Evolutionary conservation across 305 asterid genomes (phyloP).

Genomic region (Ilex paraguariensis): DNA sequence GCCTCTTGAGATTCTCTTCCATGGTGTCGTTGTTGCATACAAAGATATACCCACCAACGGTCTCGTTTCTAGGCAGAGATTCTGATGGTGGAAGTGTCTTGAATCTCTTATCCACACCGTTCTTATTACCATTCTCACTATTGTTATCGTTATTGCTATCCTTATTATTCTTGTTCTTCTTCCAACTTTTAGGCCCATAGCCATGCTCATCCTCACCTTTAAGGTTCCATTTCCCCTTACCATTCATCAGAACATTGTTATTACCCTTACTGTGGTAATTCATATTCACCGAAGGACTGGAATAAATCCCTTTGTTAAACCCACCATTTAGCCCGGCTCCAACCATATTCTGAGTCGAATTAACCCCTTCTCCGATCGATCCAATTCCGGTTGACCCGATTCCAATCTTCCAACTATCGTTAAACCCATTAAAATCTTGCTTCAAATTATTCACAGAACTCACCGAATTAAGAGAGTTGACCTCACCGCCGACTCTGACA

Average conservation of each 20-base stretch:
- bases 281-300: slow-evolving; percentile 38
- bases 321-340: slow-evolving; percentile 71
- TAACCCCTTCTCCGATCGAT: not conserved
- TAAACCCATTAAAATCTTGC: slow-evolving; percentile 47
- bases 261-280: slow-evolving; percentile 47
- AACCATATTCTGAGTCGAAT: not conserved
- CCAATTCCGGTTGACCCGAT: not conserved
- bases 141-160: slow-evolving; percentile 24
- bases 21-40: slow-evolving; percentile 98
- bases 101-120: slow-evolving; percentile 76
- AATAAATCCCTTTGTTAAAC: slow-evolving; percentile 73
- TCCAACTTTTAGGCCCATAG: slow-evolving; percentile 48
- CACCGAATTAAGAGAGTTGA: slow-evolving; percentile 9
- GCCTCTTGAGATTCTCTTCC: slow-evolving; percentile 93
- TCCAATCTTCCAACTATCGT: slow-evolving; percentile 23
- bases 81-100: slow-evolving; percentile 95
- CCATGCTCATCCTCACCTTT: slow-evolving; percentile 40
- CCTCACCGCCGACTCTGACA: slow-evolving; percentile 50
- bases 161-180: slow-evolving; percentile 52
- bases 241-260: slow-evolving; percentile 5
- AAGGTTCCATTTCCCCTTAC: not conserved
- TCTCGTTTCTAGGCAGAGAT: slow-evolving; percentile 88
- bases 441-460: slow-evolving; percentile 28
- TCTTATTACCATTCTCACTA: slow-evolving; percentile 35
- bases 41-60: slow-evolving; percentile 91